Base-by-base conservation (phyloP, 2,329 filamentous ascomycete species). In the Aspergillus japonicus region DNA sequence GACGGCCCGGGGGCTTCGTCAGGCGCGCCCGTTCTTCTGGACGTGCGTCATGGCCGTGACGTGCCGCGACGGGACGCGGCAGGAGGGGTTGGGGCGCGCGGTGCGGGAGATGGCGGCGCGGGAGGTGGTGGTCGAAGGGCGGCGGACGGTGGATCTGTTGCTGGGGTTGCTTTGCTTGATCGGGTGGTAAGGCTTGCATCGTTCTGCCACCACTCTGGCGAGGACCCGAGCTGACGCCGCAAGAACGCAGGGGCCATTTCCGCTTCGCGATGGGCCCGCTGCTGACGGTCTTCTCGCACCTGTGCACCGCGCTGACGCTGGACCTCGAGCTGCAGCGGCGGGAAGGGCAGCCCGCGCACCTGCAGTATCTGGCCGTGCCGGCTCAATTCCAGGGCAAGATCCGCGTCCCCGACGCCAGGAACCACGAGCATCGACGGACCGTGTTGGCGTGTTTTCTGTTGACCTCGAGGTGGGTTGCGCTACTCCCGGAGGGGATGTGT, bases 21-120 rank as follows among this genome's bases (percentile, higher is more conserved):
- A 62, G 6, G 63, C 75, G 14, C 67, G 70, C 49, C 77, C 77
- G 0, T 78, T 78, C 29, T 59, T 77, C 8, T 79, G 76, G 76
- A 59, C 76, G 19, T 72, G 73, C 12, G 71, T 78, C 14, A 76
- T 77, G 71, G 68, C 72, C 0, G 63, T 78, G 5, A 59, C 63
- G 0, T 63, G 67, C 2, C 70, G 64, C 12, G 59, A 56, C 1
- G 50, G 57, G 4, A 24, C 56, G 8, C 54, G 62, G 26, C 63
- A 66, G 42, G 62, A 68, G 0, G 29, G 44, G 7, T 42, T 64
- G 4, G 66, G 65, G 31, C 29, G 29, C 5, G 66, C 57, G 56
- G 62, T 70, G 11, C 66, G 62, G 35, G 61, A 62, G 10, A 51
- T 68, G 14, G 64, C 68, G 35, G 60, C 67, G 8, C 65, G 64